Conservation (phyloP, 108 stramenopile species). For the Aurantiochytrium sp. region DNA sequence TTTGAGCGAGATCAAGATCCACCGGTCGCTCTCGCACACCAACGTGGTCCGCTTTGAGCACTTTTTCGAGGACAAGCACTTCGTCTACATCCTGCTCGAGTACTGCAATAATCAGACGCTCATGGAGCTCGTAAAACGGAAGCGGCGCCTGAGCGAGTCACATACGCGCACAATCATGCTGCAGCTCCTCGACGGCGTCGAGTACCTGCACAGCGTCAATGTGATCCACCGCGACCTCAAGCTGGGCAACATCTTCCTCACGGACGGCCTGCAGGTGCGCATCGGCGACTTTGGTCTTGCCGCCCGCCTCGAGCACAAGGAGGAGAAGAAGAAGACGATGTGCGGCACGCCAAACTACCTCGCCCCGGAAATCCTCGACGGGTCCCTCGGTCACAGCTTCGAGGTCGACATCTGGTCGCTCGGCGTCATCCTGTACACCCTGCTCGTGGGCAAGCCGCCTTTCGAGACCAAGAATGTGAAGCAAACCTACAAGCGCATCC, state of each 20-base stretch:
- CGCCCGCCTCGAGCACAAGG: constrained; percentile 66
- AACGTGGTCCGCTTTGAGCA: constrained; percentile 90
- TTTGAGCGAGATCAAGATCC: constrained; percentile 97
- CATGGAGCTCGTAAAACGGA: constrained; percentile 31
- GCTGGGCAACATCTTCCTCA: constrained; percentile 94
- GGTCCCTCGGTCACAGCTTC: constrained; percentile 38
- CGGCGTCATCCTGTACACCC: constrained; percentile 93
- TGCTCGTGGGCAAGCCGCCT: constrained; percentile 92
- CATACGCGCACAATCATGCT: constrained; percentile 70
- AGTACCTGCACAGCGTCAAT: constrained; percentile 78
- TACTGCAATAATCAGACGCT: constrained; percentile 82
- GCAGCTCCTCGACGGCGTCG: constrained; percentile 79
- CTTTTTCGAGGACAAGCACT: constrained; percentile 91
- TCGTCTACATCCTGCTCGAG: constrained; percentile 96
- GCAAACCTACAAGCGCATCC: constrained; percentile 90
- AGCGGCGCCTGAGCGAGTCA: constrained; percentile 66
- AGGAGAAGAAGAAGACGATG: constrained; percentile 87
- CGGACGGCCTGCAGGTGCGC: constrained; percentile 40
- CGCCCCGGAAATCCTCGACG: constrained; percentile 94
- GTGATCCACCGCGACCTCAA: constrained; percentile 98
- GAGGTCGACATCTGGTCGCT: constrained; percentile 94
- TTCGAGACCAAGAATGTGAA: constrained; percentile 97
- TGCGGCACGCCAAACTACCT: constrained; percentile 99
- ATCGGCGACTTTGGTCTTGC: constrained; percentile 96
- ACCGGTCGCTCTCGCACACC: constrained; percentile 82